Percentiles rank a stretch among this genome's conserved stretches.
Conservation (phyloP, 2,329 filamentous ascomycete genomes). For the Leptographium procerum region DNA sequence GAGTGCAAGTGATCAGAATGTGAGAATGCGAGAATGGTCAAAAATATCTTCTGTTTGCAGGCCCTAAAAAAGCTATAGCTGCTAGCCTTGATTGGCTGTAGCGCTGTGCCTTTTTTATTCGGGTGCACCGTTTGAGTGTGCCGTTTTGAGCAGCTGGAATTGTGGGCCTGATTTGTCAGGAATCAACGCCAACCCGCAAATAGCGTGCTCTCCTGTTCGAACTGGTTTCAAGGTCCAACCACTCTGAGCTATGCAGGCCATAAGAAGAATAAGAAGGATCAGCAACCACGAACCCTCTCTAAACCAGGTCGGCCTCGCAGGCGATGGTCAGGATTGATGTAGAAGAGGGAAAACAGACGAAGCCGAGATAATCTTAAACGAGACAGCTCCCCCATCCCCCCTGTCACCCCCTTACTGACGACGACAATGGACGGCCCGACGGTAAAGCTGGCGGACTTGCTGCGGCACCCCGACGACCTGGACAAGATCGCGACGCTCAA, state of each 20-base stretch:
- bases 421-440: constrained; percentile 51
- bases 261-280: background rate
- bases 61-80: too few species aligned
- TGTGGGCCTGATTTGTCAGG: background rate
- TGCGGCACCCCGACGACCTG: constrained; percentile 91
- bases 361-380: background rate
- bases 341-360: background rate
- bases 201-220: background rate
- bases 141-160: background rate
- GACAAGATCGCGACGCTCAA: constrained; percentile 89
- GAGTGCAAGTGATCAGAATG: too few species aligned
- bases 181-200: background rate
- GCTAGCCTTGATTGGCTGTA: too few species aligned
- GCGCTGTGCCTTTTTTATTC: too few species aligned
- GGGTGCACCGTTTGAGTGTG: too few species aligned
- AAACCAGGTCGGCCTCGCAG: constrained; percentile 5
- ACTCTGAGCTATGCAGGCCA: background rate
- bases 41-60: too few species aligned
- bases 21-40: too few species aligned
- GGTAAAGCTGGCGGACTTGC: constrained; percentile 80
- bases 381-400: background rate
- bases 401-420: too few species aligned
- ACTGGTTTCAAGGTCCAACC: background rate
- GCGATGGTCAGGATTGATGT: background rate
- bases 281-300: background rate